Evolutionary conservation across 2,329 filamentous ascomycete genomes (phyloP).

Genomic region (Hirsutella thompsonii): DNA sequence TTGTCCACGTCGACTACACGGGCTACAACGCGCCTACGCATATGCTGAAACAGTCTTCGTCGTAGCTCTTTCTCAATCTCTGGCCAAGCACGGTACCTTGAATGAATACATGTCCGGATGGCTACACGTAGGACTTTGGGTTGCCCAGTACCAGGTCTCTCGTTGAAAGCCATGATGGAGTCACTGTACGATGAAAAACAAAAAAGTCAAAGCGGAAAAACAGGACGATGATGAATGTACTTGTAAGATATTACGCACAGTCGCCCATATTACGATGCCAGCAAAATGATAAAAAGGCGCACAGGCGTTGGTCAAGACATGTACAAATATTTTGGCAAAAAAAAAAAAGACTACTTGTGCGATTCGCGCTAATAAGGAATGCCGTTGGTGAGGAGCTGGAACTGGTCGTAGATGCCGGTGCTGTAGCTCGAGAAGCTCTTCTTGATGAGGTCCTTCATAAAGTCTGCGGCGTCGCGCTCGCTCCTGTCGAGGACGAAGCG

Average conservation of each 20-base stretch:
- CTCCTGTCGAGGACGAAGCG: constrained; percentile 85
- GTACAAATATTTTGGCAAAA: too few species aligned
- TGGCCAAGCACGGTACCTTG: too few species aligned
- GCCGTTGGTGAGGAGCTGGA: constrained; percentile 92
- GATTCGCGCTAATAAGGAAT: constrained; percentile 63
- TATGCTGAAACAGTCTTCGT: constrained; percentile 26
- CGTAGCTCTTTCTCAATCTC: background rate
- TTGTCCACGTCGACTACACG: constrained; percentile 54
- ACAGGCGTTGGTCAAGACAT: too few species aligned
- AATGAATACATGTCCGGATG: too few species aligned
- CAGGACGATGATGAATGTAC: too few species aligned
- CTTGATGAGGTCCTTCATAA: constrained; percentile 79
- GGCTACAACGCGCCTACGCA: constrained; percentile 50
- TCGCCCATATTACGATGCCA: background rate
- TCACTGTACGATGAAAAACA: background rate
- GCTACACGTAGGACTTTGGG: too few species aligned
- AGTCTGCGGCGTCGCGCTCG: constrained; percentile 87
- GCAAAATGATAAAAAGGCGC: background rate
- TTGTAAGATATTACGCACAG: background rate
- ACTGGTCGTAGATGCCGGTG: constrained; percentile 94
- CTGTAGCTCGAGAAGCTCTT: constrained; percentile 86
- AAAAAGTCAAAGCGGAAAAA: too few species aligned
- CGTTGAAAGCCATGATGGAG: too few species aligned
- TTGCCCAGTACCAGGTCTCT: too few species aligned
- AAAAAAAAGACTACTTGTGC: background rate